Conservation (phyloP, 2,329 filamentous ascomycete species). For the Lasiodiplodia theobromae region DNA sequence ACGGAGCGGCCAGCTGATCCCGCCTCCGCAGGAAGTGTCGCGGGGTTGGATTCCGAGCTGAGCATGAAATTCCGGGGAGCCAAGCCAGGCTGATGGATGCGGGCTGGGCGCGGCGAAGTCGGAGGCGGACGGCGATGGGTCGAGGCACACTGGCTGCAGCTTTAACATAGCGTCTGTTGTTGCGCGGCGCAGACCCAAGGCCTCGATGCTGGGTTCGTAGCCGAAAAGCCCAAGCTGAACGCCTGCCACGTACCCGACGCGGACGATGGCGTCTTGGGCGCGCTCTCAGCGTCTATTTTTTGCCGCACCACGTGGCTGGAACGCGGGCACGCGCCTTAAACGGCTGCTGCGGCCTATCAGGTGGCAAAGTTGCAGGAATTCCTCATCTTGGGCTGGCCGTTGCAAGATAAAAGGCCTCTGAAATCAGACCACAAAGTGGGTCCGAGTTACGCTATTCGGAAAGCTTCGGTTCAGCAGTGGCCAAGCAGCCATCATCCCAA, state of each 20-base stretch:
- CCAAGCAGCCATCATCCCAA: conserved; percentile 10
- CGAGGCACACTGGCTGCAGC: neutral
- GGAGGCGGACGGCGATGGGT: neutral
- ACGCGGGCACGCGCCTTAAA: neutral
- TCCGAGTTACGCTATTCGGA: conserved; percentile 22
- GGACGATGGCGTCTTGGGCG: neutral
- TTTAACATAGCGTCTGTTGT: neutral
- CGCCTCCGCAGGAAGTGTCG: neutral
- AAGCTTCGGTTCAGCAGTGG: conserved; percentile 25
- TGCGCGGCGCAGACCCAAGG: neutral
- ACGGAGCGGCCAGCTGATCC: conserved; percentile 8
- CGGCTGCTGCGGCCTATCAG: conserved; percentile 1
- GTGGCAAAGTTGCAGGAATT: conserved; percentile 5
- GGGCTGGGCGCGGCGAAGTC: neutral
- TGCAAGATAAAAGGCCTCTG: conserved; percentile 27
- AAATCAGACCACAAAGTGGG: conserved; percentile 30
- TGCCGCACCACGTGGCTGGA: conserved; percentile 17
- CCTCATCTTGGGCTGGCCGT: conserved; percentile 8
- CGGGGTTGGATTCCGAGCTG: conserved; percentile 2
- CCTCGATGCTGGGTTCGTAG: neutral
- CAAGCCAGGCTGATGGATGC: neutral
- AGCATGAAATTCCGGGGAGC: neutral
- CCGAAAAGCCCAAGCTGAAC: neutral
- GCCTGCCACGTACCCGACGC: conserved; percentile 17
- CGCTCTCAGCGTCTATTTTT: conserved; percentile 4